A percentile compares a stretch with the other conserved stretches of the same genome.
These are phyloP conservation scores for Microcyclosporella mali DNA, from an alignment of 2,329 filamentous ascomycete genomes.

Conservation along the genomic window DNA sequence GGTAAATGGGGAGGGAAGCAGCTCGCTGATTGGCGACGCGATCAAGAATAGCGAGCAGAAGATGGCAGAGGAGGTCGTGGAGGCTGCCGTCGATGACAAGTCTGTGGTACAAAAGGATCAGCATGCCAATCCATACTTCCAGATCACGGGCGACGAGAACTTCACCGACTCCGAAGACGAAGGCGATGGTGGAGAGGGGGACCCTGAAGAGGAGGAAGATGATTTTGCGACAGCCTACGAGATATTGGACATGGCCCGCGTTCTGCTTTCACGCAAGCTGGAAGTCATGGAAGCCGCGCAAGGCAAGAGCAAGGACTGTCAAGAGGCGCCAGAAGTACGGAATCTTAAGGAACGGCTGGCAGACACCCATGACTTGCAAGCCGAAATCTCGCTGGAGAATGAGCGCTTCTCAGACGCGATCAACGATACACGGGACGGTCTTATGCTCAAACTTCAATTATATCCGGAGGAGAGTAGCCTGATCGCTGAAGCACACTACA, in stretches of 20 bases:
- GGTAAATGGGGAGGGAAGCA: slow-evolving; percentile 28
- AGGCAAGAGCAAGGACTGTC: slow-evolving; percentile 40
- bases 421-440: slow-evolving; percentile 68
- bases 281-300: slow-evolving; percentile 43
- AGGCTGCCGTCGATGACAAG: slow-evolving; percentile 39
- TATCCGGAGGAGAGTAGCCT: slow-evolving; percentile 76
- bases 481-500: slow-evolving; percentile 92
- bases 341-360: slow-evolving; percentile 79
- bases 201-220: slow-evolving; percentile 47
- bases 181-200: slow-evolving; percentile 38
- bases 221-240: slow-evolving; percentile 61
- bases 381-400: slow-evolving; percentile 95
- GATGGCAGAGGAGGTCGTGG: slow-evolving; percentile 36
- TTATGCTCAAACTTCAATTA: slow-evolving; percentile 71
- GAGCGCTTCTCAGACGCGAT: slow-evolving; percentile 89
- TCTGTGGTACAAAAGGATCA: slow-evolving; percentile 37
- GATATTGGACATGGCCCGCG: slow-evolving; percentile 56
- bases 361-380: slow-evolving; percentile 88
- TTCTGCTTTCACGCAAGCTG: slow-evolving; percentile 54
- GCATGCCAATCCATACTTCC: slow-evolving; percentile 69
- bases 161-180: slow-evolving; percentile 72
- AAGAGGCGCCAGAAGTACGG: slow-evolving; percentile 36
- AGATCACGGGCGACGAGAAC: slow-evolving; percentile 91
- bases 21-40: slow-evolving; percentile 25
- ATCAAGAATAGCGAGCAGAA: slow-evolving; percentile 35